Evolutionary conservation across 2,329 filamentous ascomycete genomes (phyloP), one percentile per base, ranked within the genome.

Genomic region (Hypoxylon sp.): DNA sequence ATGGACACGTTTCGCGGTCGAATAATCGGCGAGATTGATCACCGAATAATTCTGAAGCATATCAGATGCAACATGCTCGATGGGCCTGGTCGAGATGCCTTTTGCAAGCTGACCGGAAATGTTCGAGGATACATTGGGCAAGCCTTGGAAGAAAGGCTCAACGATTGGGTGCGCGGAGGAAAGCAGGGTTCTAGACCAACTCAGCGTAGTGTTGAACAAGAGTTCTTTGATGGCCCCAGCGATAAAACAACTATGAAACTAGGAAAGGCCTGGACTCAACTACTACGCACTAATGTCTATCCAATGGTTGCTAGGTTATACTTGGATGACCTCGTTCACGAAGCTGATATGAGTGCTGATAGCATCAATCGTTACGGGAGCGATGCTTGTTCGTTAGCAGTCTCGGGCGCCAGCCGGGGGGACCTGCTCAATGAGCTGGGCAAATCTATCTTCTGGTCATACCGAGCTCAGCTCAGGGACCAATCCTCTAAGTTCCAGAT

Each of bases 201-300:
- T 31, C 55, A 50, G 55, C 44, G 29, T 29, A 59, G 55, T 19
- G 31, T 59, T 17, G 55, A 59, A 29, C 44, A 14, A 3, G 31
- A 55, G 35, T 55, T 55, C 35, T 55, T 55, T 11, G 33, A 35
- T 17, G 22, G 35, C 22, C 19, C 33, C 1, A 42, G 17, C 24
- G 8, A 4, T 35, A 11, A 17, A 39, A 58, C 54, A 1, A 42
- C 42, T n/a, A 48, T 47, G 54, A 58, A 48, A n/a, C 22, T 58
- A 10, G 56, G 56, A 3, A 51, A 31, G 46, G 17, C 44, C 55
- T 48, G 55, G 55, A 48, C 55, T 17, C 44, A 58, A 47, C 55
- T 50, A 29, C 55, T 58, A 22, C 55, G 55, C 17, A 44, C 50
- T 42, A 58, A 58, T 58, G 24, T 58, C 3, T 58, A 58, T 58